Evolutionary conservation across 768 basidiomycete genomes (phyloP), one percentile per base, ranked within the genome.

Genomic region (Phanerochaete sordida): DNA sequence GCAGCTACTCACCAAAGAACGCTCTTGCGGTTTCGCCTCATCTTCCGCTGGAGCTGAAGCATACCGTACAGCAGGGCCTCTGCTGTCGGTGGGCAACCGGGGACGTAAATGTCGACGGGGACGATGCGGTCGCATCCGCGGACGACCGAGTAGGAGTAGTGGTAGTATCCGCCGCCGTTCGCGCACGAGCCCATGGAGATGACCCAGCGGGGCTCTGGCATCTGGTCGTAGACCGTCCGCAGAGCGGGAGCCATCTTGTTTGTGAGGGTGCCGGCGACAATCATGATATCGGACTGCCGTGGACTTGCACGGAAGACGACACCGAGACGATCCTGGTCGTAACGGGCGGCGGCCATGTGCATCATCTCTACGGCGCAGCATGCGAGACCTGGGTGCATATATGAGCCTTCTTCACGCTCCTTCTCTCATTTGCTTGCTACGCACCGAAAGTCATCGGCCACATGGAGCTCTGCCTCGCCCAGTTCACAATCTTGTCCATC

Each of bases 101-200:
- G 96, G 7, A 98, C 96, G 72, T 98, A 98, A 58, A 98, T 95
- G 72, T 98, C 96, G 47, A 99, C 95, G 3, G 97, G 97, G 5
- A 99, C 95, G 67, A 99, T 96, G 91, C 97, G 86, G 79, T 99
- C 97, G 73, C 96, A 98, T 16, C 97, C 97, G 49, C 97, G 88
- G 37, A 98, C 97, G 62, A 99, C 97, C 28, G 95, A 95, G 76
- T 99, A 99, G 27, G 96, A 97, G 74, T 98, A 97, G 76, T 96
- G 95, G 74, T 95, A 95, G 78, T 95, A 95, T 16, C 94, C 95
- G 58, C 95, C 94, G 30, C 97, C 97, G 73, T 98, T 98, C 19
- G 97, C 97, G 74, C 97, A 99, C 4, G 96, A 98, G 48, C 97
- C 97, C 97, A 99, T 98, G 26, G 96, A 98, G 70, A 99, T 91